These are phyloP conservation scores for Protomyces inouyei DNA, from an alignment of 1,139 yeast genomes.

Conservation along the genomic window DNA sequence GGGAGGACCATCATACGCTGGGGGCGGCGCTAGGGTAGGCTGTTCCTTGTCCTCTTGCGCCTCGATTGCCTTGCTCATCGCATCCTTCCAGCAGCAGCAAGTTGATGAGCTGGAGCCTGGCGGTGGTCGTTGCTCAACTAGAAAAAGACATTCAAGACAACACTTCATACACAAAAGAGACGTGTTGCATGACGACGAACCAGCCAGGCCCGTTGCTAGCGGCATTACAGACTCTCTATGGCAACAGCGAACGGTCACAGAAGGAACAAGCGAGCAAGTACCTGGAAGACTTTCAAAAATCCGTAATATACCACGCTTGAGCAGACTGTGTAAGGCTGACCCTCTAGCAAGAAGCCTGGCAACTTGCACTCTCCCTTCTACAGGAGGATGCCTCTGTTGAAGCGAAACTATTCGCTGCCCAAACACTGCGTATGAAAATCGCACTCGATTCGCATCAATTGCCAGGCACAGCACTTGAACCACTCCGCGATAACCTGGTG, in stretches of 20 bases:
- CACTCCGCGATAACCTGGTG: slow-evolving; percentile 59
- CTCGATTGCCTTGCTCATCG: neutral
- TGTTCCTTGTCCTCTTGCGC: neutral
- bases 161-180: too few relatives aligned
- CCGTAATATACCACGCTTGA: slow-evolving; percentile 36
- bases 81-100: neutral
- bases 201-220: slow-evolving; percentile 32
- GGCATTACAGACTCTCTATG: slow-evolving; percentile 62
- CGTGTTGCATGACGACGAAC: neutral
- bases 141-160: neutral
- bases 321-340: slow-evolving; percentile 31
- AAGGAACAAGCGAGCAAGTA: slow-evolving; percentile 61
- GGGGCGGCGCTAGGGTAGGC: neutral
- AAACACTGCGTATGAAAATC: slow-evolving; percentile 77
- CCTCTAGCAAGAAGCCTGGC: slow-evolving; percentile 43
- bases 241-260: slow-evolving; percentile 48
- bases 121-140: neutral
- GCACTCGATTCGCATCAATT: slow-evolving; percentile 80
- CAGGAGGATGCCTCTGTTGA: slow-evolving; percentile 43
- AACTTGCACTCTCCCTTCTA: slow-evolving; percentile 40
- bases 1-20: neutral
- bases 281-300: slow-evolving; percentile 77
- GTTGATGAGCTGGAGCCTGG: too few relatives aligned
- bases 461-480: slow-evolving; percentile 50
- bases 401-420: slow-evolving; percentile 77